Conservation (phyloP, 495 filamentous ascomycete genomes). For the Hyphodiscus hymeniophilus region DNA sequence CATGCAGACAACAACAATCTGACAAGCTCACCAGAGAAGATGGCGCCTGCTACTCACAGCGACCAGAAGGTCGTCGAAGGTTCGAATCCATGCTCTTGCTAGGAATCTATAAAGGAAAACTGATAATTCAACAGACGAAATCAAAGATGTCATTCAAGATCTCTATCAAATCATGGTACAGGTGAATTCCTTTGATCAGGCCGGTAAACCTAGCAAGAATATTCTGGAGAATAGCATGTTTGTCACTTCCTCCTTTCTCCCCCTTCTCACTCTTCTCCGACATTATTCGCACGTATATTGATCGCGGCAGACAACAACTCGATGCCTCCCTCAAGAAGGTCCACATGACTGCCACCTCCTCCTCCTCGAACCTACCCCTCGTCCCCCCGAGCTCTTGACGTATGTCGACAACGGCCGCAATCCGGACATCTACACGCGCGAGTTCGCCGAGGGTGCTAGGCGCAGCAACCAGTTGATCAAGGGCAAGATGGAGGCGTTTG, state of each 20-base stretch:
- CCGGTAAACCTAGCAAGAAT: constrained; percentile 42
- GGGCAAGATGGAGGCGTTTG: constrained; percentile 78
- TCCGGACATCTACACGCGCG: constrained; percentile 95
- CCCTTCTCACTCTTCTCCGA: neutral
- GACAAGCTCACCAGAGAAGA: constrained; percentile 10
- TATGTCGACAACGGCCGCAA: constrained; percentile 93
- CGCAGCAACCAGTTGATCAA: constrained; percentile 75
- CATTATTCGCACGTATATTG: neutral
- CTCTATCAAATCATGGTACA: constrained; percentile 76
- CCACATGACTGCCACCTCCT: constrained; percentile 27
- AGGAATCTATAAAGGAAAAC: neutral
- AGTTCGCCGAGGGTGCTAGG: constrained; percentile 89
- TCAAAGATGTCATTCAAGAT: constrained; percentile 74
- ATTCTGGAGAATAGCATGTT: constrained; percentile 58
- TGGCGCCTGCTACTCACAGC: constrained; percentile 38
- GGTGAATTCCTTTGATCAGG: constrained; percentile 61
- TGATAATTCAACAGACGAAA: constrained; percentile 32
- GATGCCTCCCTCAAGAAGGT: constrained; percentile 33
- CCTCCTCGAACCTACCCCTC: constrained; percentile 23
- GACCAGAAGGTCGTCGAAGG: constrained; percentile 40
- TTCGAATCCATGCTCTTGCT: constrained; percentile 15
- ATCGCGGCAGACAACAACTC: constrained; percentile 18
- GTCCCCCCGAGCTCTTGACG: constrained; percentile 86
- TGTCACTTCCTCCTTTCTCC: constrained; percentile 7
- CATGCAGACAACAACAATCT: too few relatives aligned